Evolutionary conservation across 2,329 filamentous ascomycete species (phyloP), one percentile per base, ranked within the genome.

Genomic region (Neofusicoccum kwambonambiense): DNA sequence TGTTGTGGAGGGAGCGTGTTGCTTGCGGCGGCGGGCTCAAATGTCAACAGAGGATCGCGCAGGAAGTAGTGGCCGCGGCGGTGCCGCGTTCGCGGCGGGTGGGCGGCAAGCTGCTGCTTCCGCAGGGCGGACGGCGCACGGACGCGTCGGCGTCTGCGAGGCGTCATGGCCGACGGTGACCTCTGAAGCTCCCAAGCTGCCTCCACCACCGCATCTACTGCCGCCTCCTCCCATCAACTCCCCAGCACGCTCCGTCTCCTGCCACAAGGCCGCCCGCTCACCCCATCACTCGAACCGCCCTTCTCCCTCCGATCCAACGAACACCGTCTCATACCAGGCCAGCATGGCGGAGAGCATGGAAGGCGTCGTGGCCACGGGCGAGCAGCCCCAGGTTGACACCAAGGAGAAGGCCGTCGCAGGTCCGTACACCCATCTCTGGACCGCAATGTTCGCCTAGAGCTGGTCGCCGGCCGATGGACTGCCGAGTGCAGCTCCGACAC

Each of bases 301-400:
- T 62, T 65, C 56, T 52, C 31, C 37, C 57, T 58, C 64, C 64
- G 45, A 61, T 65, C 64, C 52, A 64, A 64, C 66, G 69, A 67
- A 15, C 17, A 44, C 27, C 35, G 19, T 31, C 31, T 17, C 42
- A 41, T 34, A 42, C 31, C 11, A 37, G 13, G 13, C 17, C 51
- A 64, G 63, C 65, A 83, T 83, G 81, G 80, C 80, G 67, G 81
- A 83, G 69, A 79, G 77, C 73, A 83, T 83, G 81, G 81, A 83
- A 76, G 78, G 77, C 69, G 77, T 80, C 69, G 77, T 78, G 69
- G 68, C 71, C 64, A 62, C 67, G 57, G 77, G 73, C 70, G 76
- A 80, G 68, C 73, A 79, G 74, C 73, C 75, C 64, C 77, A 76
- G 65, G 72, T 71, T 58, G 77, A 79, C 67, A 78, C 78, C 15